phyloP scores from a whole-genome alignment of 176 grass and related monocot genomes.

The Poa annua region DNA sequence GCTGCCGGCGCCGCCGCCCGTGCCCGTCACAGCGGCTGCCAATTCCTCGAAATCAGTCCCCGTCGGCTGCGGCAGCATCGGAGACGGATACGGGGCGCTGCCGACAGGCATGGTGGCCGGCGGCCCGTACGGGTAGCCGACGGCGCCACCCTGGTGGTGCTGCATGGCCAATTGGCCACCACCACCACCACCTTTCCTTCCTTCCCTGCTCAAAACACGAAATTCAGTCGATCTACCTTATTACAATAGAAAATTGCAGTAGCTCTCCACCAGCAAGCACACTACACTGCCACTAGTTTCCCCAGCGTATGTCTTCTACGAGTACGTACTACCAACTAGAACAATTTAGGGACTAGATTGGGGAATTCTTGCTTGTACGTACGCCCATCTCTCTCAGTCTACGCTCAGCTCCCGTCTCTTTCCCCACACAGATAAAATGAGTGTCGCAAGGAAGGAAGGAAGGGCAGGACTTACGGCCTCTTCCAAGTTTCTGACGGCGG shows the following conservation, averaged over 20 bases:
- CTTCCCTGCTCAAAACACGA: conserved; percentile 38
- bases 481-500: conserved; percentile 41
- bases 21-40: neutral
- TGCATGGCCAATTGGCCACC: conserved; percentile 46
- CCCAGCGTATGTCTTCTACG: neutral
- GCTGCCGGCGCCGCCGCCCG: conserved; percentile 8
- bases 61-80: neutral
- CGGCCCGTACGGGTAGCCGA: conserved; percentile 49
- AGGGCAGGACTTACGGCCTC: conserved; percentile 39
- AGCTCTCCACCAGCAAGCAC: conserved; percentile 17
- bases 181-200: conserved; percentile 3
- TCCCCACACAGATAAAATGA: conserved; percentile 41
- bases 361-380: conserved; percentile 60
- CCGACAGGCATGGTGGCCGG: conserved; percentile 35
- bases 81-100: conserved; percentile 34
- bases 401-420: conserved; percentile 50
- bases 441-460: conserved; percentile 36
- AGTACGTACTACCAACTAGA: conserved; percentile 29
- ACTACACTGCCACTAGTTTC: neutral
- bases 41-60: conserved; percentile 40
- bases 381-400: conserved; percentile 38
- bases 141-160: conserved; percentile 44
- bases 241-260: conserved; percentile 39
- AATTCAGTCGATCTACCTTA: conserved; percentile 52
- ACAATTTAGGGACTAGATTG: conserved; percentile 52